These are phyloP conservation scores for Euphorbia pulcherrima DNA, from an alignment of 345 rosid genomes.

Conservation along the genomic window DNA sequence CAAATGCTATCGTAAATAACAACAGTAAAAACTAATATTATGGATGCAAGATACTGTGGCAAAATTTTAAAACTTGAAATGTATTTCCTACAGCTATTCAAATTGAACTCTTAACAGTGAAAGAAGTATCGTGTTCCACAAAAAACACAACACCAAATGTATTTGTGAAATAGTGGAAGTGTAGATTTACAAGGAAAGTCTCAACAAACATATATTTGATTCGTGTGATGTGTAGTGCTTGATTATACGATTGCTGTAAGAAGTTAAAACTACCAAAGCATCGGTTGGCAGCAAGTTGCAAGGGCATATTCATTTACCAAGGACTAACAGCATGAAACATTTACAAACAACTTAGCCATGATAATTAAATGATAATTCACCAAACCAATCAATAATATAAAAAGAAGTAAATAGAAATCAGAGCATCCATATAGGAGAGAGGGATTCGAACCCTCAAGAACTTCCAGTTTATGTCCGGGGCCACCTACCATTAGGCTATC, in stretches of 20 bases:
- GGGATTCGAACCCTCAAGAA: slow-evolving; percentile 8
- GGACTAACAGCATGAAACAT: not conserved
- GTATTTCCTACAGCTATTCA: too few species aligned
- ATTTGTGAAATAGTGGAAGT: not conserved
- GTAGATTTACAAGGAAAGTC: not conserved
- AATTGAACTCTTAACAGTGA: not conserved
- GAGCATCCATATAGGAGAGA: not conserved
- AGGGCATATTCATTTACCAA: not conserved
- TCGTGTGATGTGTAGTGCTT: too few species aligned
- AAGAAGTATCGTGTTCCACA: not conserved
- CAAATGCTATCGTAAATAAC: too few species aligned
- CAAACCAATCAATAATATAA: not conserved
- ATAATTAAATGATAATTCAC: too few species aligned
- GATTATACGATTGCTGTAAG: not conserved
- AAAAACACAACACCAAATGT: not conserved
- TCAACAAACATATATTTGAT: too few species aligned
- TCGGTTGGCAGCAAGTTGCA: too few species aligned
- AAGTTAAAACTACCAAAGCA: not conserved
- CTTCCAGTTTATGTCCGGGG: not conserved
- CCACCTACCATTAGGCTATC: not conserved
- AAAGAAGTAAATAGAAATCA: not conserved
- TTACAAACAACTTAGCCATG: too few species aligned
- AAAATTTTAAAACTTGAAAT: too few species aligned
- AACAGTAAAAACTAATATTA: too few species aligned
- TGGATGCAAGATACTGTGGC: too few species aligned